Conservation (phyloP, 1,139 yeast species). For the Lodderomyces pseudojiufengensis region DNA sequence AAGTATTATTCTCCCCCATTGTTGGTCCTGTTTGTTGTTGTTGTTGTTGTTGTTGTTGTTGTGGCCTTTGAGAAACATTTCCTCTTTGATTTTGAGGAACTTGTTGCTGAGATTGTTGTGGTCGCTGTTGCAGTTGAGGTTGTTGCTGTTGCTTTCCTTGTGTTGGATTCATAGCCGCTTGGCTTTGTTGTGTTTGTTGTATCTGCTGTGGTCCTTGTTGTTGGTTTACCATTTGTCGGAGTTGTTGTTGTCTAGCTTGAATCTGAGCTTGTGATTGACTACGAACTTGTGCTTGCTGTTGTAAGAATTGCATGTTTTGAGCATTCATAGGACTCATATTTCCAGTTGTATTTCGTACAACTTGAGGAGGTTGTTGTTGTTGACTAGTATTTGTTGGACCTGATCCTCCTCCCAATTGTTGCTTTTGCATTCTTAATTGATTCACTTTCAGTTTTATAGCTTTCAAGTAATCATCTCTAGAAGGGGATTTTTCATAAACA, state of each 20-base stretch:
- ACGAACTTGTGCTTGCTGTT: constrained; percentile 51
- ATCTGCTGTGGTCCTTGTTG: constrained; percentile 14
- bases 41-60: constrained; percentile 24
- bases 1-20: constrained; percentile 3
- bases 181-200: constrained; percentile 29
- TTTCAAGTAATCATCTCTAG: constrained; percentile 40
- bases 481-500: constrained; percentile 37
- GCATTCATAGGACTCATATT: constrained; percentile 10
- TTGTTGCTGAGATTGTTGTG: constrained; percentile 12
- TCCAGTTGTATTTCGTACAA: constrained; percentile 1
- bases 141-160: constrained; percentile 25
- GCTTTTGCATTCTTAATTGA: constrained; percentile 26
- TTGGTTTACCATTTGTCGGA: constrained; percentile 12
- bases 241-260: constrained; percentile 25
- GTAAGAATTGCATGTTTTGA: constrained; percentile 27
- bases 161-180: constrained; percentile 21
- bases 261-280: constrained; percentile 41
- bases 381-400: background rate
- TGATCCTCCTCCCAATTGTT: constrained; percentile 7
- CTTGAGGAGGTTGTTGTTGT: constrained; percentile 10
- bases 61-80: constrained; percentile 27
- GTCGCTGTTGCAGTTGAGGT: constrained; percentile 16
- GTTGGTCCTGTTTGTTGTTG: constrained; percentile 10
- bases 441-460: constrained; percentile 38
- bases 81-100: constrained; percentile 28